Base-by-base conservation (phyloP, 2,329 filamentous ascomycete genomes). In the Fusarium sp. region DNA sequence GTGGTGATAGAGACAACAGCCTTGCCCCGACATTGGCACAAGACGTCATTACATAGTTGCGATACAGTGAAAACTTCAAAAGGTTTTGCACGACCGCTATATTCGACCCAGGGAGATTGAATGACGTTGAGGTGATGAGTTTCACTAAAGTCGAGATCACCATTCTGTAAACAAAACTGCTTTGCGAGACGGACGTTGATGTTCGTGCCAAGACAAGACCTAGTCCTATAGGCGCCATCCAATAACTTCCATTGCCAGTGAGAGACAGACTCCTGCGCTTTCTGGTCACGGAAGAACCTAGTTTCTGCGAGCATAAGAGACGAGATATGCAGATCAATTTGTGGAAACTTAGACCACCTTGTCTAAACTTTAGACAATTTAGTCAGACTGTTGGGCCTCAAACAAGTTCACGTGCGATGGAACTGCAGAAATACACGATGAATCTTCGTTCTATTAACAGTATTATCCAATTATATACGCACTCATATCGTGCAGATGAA, bases 1-100 rank as follows among this genome's bases (percentile, higher is more conserved):
- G 9, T 1, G 9, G 0, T 4, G 16, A 18, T 38, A 0, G 0
- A 38, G 5, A n/a, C 3, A 11, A n/a, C 9, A n/a, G 18, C 3
- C 6, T 11, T 11, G 9, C 5, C n/a, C 34, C 18, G 16, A n/a
- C 3, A 38, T 11, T 18, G 3, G n/a, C 9, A 0, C 6, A 10
- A 6, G 9, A 38, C n/a, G 9, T 0, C 2, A 38, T 6, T 38
- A 5, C 5, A 11, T 38, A 11, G 16, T 16, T 5, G 2, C 32
- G 32, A n/a, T 9, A 38, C 4, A n/a, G 16, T 11, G 11, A 38
- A 1, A 5, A 9, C 16, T 11, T 6, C 0, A 11, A 16, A 11
- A n/a, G 5, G 32, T n/a, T 9, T 38, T n/a, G 16, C 1, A 9
- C 5, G 8, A n/a, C 16, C 16, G 3, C 16, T 11, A n/a, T 1